Evolutionary conservation across 2,329 filamentous ascomycete genomes (phyloP).

Genomic region (Rutstroemia sp.): DNA sequence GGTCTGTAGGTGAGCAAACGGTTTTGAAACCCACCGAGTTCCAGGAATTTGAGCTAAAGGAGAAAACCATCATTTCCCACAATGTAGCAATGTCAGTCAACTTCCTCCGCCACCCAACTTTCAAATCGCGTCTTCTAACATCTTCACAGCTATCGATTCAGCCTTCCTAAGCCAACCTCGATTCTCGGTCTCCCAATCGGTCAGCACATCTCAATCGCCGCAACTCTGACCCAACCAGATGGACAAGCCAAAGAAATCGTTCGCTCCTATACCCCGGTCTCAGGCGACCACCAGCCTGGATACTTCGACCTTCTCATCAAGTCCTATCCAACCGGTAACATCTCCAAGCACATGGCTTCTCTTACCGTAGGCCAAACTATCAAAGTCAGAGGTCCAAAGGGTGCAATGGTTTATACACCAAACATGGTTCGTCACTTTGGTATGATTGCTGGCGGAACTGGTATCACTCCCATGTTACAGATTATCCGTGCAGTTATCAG

Average conservation of each 20-base stretch:
- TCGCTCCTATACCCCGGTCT: constrained; percentile 88
- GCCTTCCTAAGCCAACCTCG: constrained; percentile 65
- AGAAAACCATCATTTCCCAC: constrained; percentile 94
- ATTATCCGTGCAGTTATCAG: constrained; percentile 85
- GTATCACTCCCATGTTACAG: constrained; percentile 98
- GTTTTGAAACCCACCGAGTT: constrained; percentile 81
- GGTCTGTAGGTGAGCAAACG: constrained; percentile 58
- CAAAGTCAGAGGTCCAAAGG: constrained; percentile 89
- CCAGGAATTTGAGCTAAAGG: constrained; percentile 86
- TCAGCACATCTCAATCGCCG: constrained; percentile 96
- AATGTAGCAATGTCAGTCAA: constrained; percentile 81
- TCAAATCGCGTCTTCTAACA: constrained; percentile 4
- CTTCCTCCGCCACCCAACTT: neutral
- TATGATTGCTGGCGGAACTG: constrained; percentile 96
- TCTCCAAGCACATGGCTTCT: constrained; percentile 83
- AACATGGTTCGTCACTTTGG: constrained; percentile 96
- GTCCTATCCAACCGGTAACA: constrained; percentile 95
- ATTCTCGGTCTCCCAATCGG: constrained; percentile 96
- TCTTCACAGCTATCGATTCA: constrained; percentile 75
- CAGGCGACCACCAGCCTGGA: constrained; percentile 79
- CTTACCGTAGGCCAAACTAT: constrained; percentile 80
- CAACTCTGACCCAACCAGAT: constrained; percentile 56
- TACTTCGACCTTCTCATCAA: constrained; percentile 97
- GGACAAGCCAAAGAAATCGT: constrained; percentile 77
- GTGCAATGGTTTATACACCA: constrained; percentile 93